Percentiles rank a stretch among this genome's conserved stretches.
Evolutionary conservation across 805 yeast species (phyloP).

Genomic region (Candida sphagnicola): DNA sequence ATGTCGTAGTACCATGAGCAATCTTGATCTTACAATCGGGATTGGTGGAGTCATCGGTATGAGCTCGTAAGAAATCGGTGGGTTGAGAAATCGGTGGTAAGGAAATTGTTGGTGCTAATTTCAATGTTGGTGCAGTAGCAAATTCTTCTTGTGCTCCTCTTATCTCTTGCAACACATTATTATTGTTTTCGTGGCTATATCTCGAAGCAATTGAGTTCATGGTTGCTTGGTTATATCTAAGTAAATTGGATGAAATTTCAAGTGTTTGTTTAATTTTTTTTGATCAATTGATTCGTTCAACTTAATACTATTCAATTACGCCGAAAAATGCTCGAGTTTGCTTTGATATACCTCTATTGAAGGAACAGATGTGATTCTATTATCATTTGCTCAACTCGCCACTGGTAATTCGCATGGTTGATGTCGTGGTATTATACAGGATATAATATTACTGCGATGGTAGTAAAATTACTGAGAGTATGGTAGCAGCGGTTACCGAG

Average conservation of each 20-base stretch:
- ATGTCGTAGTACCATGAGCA: constrained; percentile 98
- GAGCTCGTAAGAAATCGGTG: constrained; percentile 91
- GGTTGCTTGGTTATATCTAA: not conserved
- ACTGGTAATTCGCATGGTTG: too few species aligned
- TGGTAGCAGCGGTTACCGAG: too few species aligned
- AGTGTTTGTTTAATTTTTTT: not conserved
- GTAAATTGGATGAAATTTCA: not conserved
- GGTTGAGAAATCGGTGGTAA: constrained; percentile 87
- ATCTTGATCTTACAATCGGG: constrained; percentile 94
- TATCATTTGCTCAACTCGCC: too few species aligned
- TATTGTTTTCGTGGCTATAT: constrained; percentile 29
- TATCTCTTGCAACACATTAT: constrained; percentile 24
- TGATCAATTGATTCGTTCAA: not conserved
- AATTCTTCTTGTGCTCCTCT: constrained; percentile 19
- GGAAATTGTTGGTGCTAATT: constrained; percentile 57
- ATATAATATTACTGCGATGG: too few species aligned
- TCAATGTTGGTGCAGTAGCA: constrained; percentile 17
- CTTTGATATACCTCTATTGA: not conserved
- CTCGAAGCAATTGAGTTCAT: constrained; percentile 40
- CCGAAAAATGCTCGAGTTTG: not conserved
- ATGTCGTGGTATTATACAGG: too few species aligned
- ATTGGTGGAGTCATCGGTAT: constrained; percentile 89
- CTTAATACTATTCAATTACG: not conserved
- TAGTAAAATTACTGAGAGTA: too few species aligned
- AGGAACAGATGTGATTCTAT: too few species aligned